Evolutionary conservation across 2,329 filamentous ascomycete genomes (phyloP).

Genomic region (Botryosphaeria dothidea): DNA sequence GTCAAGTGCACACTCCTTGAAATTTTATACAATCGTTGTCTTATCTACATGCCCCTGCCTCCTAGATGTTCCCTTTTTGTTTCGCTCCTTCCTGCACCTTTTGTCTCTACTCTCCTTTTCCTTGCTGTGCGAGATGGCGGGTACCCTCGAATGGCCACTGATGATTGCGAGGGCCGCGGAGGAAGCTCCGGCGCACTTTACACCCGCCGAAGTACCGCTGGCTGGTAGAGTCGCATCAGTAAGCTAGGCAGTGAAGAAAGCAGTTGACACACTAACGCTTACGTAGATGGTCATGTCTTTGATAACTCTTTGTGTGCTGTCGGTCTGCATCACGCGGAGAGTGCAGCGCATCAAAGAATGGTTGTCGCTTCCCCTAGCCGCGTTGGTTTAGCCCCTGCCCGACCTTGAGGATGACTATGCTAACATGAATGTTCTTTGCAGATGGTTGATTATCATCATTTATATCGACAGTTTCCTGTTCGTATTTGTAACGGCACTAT

Average conservation of each 20-base stretch:
- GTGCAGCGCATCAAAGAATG: constrained; percentile 28
- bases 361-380: constrained; percentile 27
- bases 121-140: background rate
- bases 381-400: too few species aligned
- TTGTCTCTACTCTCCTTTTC: background rate
- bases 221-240: constrained; percentile 27
- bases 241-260: constrained; percentile 21
- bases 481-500: constrained; percentile 58
- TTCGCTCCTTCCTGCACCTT: background rate
- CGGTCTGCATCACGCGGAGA: constrained; percentile 26
- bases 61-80: background rate
- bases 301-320: constrained; percentile 15
- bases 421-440: too few species aligned
- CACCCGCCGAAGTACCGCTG: constrained; percentile 26
- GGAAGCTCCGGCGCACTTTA: background rate
- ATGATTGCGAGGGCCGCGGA: background rate
- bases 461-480: constrained; percentile 63
- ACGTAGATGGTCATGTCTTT: background rate
- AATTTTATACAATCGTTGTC: background rate
- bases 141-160: background rate
- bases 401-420: too few species aligned
- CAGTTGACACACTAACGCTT: background rate
- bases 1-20: background rate
- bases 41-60: background rate
- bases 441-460: constrained; percentile 57